Conservation (phyloP, 352 stramenopile genomes). For the Pythium diclinum region DNA sequence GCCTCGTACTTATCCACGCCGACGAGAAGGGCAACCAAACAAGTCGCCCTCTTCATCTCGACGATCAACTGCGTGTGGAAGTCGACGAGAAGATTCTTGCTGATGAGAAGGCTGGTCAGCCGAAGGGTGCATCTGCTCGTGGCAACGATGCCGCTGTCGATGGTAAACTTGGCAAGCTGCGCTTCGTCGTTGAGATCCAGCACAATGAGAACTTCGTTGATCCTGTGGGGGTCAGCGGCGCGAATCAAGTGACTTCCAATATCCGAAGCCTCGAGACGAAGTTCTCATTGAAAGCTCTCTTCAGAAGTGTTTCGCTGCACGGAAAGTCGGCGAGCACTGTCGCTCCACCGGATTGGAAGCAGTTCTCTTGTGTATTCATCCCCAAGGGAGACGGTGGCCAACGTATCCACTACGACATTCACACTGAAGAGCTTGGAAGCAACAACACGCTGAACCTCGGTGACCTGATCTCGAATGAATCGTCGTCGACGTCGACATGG, state of each 20-base stretch:
- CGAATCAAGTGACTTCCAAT: conserved; percentile 19
- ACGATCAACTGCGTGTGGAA: conserved; percentile 36
- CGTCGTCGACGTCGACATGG: neutral
- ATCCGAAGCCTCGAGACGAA: conserved; percentile 37
- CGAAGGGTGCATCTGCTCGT: conserved; percentile 27
- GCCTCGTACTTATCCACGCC: conserved; percentile 43
- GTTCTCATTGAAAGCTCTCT: conserved; percentile 45
- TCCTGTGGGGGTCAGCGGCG: conserved; percentile 19
- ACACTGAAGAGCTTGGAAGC: conserved; percentile 41
- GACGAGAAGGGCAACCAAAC: conserved; percentile 31
- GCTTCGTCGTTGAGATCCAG: conserved; percentile 49
- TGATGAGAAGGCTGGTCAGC: conserved; percentile 35
- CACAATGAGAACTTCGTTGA: conserved; percentile 62
- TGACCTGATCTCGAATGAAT: conserved; percentile 31
- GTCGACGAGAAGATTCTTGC: conserved; percentile 53
- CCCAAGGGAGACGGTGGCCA: conserved; percentile 45
- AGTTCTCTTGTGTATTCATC: conserved; percentile 46
- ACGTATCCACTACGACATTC: conserved; percentile 42
- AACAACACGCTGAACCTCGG: conserved; percentile 34
- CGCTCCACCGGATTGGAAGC: conserved; percentile 31
- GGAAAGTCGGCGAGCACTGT: neutral
- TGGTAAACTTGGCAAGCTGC: conserved; percentile 51
- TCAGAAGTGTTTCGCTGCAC: conserved; percentile 27
- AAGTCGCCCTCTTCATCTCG: conserved; percentile 37
- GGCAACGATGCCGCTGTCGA: conserved; percentile 42